Evolutionary conservation across 2,329 filamentous ascomycete species (phyloP), one percentile per base, ranked within the genome.

Genomic region (Fusarium napiforme): DNA sequence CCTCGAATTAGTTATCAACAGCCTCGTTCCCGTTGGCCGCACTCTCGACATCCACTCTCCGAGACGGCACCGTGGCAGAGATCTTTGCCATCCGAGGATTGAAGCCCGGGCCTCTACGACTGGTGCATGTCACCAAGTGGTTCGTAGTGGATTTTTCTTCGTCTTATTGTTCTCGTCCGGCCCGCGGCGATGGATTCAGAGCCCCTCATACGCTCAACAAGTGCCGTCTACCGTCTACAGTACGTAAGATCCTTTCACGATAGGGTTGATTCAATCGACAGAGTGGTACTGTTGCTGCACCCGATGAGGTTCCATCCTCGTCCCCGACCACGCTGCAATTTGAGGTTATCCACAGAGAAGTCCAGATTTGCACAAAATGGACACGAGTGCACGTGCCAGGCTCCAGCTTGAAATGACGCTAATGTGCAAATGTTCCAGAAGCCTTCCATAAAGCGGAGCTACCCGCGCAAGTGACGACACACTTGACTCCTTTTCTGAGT

Each of bases 361-460:
- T 57, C 63, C 55, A 52, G 52, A 52, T 47, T 70, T 77, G 74
- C 75, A 75, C 75, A 78, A 78, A 77, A 70, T 55, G 65, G 73
- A 78, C 74, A 64, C 53, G 76, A 63, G 67, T 67, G 75, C 76
- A 78, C 75, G 76, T 78, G 72, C 71, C 67, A 55, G 18, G 19
- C 21, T 34, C 55, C 58, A 56, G 19, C 34, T 43, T 26, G 7
- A 47, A 36, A 18, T 32, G 56, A 40, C 61, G 57, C 72, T 69
- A 75, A 75, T 67, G 69, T 56, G 59, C 66, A 75, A 50, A 58
- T 68, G 62, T 78, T 78, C 76, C 63, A 78, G 76, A 78, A 78
- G 45, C 63, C 60, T 78, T 78, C 76, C 67, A 69, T 40, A 40
- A 28, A 52, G 76, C 67, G 76, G 76, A 45, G 64, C 59, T 56